Percentiles rank a stretch among this genome's conserved stretches.
Evolutionary conservation across 805 yeast genomes (phyloP).

Genomic region (Cyberlindnera maclurae): DNA sequence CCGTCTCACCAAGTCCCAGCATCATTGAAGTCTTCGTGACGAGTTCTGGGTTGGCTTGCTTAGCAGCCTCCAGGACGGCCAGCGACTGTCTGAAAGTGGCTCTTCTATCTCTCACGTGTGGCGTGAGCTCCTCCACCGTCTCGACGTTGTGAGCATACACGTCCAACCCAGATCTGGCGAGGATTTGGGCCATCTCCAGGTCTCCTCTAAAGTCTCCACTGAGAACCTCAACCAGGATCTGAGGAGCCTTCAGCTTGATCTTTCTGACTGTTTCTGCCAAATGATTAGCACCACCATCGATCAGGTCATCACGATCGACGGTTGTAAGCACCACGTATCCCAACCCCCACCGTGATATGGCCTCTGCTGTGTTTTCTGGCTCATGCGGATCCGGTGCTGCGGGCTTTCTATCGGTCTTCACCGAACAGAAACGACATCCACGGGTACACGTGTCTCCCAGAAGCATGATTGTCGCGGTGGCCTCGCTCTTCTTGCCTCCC

Average conservation of each 20-base stretch:
- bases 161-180: conserved; percentile 85
- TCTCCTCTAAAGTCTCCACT: conserved; percentile 96
- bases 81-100: conserved; percentile 91
- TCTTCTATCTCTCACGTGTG: conserved; percentile 91
- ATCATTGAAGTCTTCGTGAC: conserved; percentile 91
- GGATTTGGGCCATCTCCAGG: conserved; percentile 63
- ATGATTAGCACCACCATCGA: conserved; percentile 91
- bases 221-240: conserved; percentile 84
- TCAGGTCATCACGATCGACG: conserved; percentile 91
- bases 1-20: conserved; percentile 96
- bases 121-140: conserved; percentile 92
- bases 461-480: conserved; percentile 96
- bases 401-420: conserved; percentile 85
- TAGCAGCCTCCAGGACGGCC: conserved; percentile 72
- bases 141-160: conserved; percentile 97
- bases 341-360: conserved; percentile 94
- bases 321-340: conserved; percentile 97
- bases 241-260: conserved; percentile 85
- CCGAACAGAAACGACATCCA: conserved; percentile 98
- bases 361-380: conserved; percentile 97
- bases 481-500: conserved; percentile 92
- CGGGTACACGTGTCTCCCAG: conserved; percentile 98
- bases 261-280: conserved; percentile 78
- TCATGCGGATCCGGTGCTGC: conserved; percentile 89
- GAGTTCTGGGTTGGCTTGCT: conserved; percentile 61